Evolutionary conservation across 1,139 yeast genomes (phyloP).

Genomic region (Kurtzmaniella quercitrusa): DNA sequence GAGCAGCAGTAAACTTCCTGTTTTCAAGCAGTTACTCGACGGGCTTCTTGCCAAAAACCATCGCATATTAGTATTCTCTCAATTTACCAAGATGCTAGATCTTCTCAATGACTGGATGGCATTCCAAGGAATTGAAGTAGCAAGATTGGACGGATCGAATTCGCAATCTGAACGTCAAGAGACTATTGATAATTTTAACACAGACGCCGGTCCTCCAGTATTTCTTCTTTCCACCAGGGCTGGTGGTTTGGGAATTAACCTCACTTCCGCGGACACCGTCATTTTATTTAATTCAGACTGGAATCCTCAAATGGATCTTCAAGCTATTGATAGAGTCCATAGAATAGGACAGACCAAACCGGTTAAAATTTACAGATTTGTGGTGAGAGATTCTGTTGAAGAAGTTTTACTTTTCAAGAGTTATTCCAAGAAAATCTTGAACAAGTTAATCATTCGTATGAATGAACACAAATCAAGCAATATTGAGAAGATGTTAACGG

Average conservation of each 20-base stretch:
- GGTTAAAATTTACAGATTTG: conserved; percentile 73
- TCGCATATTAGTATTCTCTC: conserved; percentile 76
- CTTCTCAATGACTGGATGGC: conserved; percentile 64
- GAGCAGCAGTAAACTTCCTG: conserved; percentile 68
- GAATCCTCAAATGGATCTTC: conserved; percentile 96
- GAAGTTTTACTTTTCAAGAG: conserved; percentile 75
- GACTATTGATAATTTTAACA: conserved; percentile 54
- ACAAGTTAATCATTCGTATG: conserved; percentile 76
- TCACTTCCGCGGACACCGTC: conserved; percentile 86
- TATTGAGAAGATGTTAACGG: conserved; percentile 16
- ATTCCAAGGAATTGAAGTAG: conserved; percentile 34
- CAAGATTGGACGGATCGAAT: conserved; percentile 78
- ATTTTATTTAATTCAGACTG: conserved; percentile 89
- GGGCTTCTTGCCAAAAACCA: conserved; percentile 48
- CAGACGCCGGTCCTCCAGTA: conserved; percentile 30
- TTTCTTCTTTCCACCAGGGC: conserved; percentile 87
- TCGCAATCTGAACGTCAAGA: conserved; percentile 61
- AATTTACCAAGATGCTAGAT: conserved; percentile 77
- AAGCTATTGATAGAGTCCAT: conserved; percentile 94
- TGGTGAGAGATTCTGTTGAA: conserved; percentile 76
- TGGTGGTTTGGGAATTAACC: conserved; percentile 90
- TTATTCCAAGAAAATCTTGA: conserved; percentile 73
- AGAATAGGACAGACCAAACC: conserved; percentile 88
- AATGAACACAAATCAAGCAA: conserved; percentile 64
- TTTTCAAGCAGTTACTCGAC: conserved; percentile 60